phyloP scores from a whole-genome alignment of 352 stramenopile genomes.

The Phytophthora vignae region DNA sequence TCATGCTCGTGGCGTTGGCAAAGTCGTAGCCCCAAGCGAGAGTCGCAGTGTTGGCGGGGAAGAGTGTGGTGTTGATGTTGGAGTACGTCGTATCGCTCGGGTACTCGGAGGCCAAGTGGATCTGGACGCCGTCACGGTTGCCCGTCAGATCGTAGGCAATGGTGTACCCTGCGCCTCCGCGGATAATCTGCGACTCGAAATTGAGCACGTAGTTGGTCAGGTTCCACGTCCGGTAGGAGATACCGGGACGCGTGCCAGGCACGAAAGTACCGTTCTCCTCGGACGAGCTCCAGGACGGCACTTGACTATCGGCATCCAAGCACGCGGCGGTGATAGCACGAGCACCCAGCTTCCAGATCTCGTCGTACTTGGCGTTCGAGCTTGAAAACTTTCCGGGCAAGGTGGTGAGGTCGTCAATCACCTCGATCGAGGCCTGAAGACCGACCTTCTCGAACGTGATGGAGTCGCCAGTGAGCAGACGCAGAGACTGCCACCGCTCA shows the following conservation, averaged over 20 bases:
- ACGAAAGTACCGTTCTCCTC: slow-evolving; percentile 46
- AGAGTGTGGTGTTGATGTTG: slow-evolving; percentile 43
- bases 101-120: slow-evolving; percentile 45
- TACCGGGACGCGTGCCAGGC: slow-evolving; percentile 30
- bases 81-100: slow-evolving; percentile 34
- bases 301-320: slow-evolving; percentile 33
- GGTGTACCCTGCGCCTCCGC: slow-evolving; percentile 28
- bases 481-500: slow-evolving; percentile 40
- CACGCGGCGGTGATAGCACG: slow-evolving; percentile 40
- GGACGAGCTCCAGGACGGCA: slow-evolving; percentile 34
- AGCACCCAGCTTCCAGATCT: slow-evolving; percentile 40
- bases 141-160: slow-evolving; percentile 41
- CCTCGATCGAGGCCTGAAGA: slow-evolving; percentile 35
- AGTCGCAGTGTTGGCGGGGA: slow-evolving; percentile 38
- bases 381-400: slow-evolving; percentile 40
- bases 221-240: slow-evolving; percentile 44
- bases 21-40: slow-evolving; percentile 42
- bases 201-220: slow-evolving; percentile 35
- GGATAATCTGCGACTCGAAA: slow-evolving; percentile 43
- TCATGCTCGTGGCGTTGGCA: slow-evolving; percentile 40
- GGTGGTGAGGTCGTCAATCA: slow-evolving; percentile 32
- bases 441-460: slow-evolving; percentile 41
- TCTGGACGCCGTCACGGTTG: slow-evolving; percentile 43
- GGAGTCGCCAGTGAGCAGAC: slow-evolving; percentile 31
- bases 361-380: slow-evolving; percentile 43